A percentile compares a stretch with the other conserved stretches of the same genome.
Evolutionary conservation across 768 basidiomycete species (phyloP).

Genomic region (Glaciozyma antarctica): DNA sequence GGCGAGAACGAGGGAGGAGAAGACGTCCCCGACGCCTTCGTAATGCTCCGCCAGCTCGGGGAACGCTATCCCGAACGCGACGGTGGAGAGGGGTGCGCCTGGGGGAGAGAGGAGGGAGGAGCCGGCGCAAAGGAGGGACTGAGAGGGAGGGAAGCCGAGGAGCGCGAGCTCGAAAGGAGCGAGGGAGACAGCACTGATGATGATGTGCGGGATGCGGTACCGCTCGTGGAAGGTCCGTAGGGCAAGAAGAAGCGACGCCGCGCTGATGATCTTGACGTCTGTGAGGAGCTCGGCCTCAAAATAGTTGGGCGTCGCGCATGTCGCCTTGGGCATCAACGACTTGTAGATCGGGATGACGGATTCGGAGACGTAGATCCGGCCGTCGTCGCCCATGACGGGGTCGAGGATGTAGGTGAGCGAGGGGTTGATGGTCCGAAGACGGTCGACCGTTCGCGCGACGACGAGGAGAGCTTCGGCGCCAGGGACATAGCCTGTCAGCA

Average conservation of each 20-base stretch:
- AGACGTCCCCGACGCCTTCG: constrained; percentile 92
- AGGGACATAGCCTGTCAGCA: constrained; percentile 87
- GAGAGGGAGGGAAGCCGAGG: constrained; percentile 15
- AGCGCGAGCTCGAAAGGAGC: constrained; percentile 47
- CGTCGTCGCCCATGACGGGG: constrained; percentile 91
- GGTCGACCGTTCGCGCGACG: constrained; percentile 54
- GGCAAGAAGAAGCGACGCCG: constrained; percentile 57
- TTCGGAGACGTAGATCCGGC: constrained; percentile 73
- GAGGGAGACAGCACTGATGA: constrained; percentile 66
- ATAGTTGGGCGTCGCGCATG: constrained; percentile 94
- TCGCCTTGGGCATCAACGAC: constrained; percentile 47
- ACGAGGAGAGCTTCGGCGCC: constrained; percentile 65
- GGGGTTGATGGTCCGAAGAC: constrained; percentile 52
- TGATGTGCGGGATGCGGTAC: constrained; percentile 71
- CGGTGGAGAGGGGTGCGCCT: constrained; percentile 33
- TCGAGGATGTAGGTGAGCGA: constrained; percentile 77
- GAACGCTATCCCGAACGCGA: constrained; percentile 58
- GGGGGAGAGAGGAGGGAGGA: constrained; percentile 47
- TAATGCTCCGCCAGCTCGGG: constrained; percentile 82
- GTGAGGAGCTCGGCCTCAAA: constrained; percentile 93
- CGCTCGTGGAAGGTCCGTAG: constrained; percentile 64
- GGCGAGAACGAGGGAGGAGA: constrained; percentile 80
- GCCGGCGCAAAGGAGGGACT: constrained; percentile 66
- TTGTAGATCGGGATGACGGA: constrained; percentile 82
- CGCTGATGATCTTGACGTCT: constrained; percentile 56